Evolutionary conservation across 2,329 filamentous ascomycete genomes (phyloP).

Genomic region (Fusarium globosum): DNA sequence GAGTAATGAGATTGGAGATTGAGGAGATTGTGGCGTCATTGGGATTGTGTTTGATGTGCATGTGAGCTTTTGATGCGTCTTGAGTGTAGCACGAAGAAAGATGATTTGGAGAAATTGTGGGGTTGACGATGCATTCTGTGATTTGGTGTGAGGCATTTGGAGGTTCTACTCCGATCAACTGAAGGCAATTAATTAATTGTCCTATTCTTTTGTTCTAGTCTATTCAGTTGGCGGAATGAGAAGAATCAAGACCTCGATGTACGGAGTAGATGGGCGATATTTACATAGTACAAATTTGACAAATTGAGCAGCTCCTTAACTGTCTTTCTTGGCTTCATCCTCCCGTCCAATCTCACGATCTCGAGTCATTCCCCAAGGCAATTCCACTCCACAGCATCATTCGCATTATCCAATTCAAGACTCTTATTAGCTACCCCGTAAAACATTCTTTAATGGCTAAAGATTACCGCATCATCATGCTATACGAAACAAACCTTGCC

Average conservation of each 20-base stretch:
- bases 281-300: neutral
- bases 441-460: neutral
- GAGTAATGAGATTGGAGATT: slow-evolving; percentile 25
- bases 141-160: slow-evolving; percentile 29
- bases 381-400: neutral
- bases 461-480: neutral
- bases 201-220: neutral
- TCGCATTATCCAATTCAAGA: neutral
- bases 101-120: slow-evolving; percentile 36
- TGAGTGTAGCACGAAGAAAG: slow-evolving; percentile 9
- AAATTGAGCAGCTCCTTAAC: neutral
- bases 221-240: too few species aligned
- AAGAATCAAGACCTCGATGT: neutral
- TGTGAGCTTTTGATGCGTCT: slow-evolving; percentile 1
- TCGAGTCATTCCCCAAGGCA: neutral
- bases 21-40: slow-evolving; percentile 32
- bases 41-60: slow-evolving; percentile 12
- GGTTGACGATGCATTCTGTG: slow-evolving; percentile 1
- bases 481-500: slow-evolving; percentile 21
- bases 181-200: neutral
- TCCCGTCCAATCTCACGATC: too few species aligned
- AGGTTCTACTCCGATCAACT: neutral
- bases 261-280: too few species aligned
- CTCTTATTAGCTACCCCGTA: neutral
- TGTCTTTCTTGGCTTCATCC: neutral